Base-by-base conservation (phyloP, 1,284 basidiomycete species). In the Cryptococcus maquisensis region DNA sequence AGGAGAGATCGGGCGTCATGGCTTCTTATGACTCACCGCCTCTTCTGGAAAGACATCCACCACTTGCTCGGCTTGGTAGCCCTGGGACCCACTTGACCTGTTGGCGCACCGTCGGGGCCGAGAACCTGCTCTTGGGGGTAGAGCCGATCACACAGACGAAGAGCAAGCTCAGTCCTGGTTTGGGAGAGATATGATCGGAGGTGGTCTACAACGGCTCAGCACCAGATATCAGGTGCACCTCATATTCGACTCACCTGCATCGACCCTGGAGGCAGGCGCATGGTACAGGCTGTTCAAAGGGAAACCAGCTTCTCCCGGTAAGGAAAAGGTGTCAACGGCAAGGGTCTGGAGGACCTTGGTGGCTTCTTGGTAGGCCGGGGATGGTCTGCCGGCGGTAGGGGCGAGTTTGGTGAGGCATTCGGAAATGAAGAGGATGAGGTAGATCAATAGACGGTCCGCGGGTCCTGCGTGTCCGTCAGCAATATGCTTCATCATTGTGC, bases 31-130 rank as follows among this genome's bases (percentile, higher is more conserved):
- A 65, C 72, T 57, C 52, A 76, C 74, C 76, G 65, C 56, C 93
- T 84, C 82, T 95, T 97, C 78, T 94, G 94, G 84, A 98, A 99
- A 37, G 90, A 88, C 87, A 98, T 92, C 96, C 96, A 99, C 95
- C 95, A 99, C 78, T 98, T 98, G 82, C 88, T 96, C 1, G 96
- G 93, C 72, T 88, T 91, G 55, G 61, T 53, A 26, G 70, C 64
- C 49, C 73, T 64, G 6, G 60, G 51, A 8, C 74, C 71, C 13
- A 55, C 32, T 61, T 73, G 66, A 3, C 72, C 73, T 83, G 79
- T 94, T 81, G 66, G 86, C 83, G 72, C 64, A 12, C 73, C 73
- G 54, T 75, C 70, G 28, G 69, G 46, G n/a, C 69, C 71, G 10
- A 72, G 38, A 23, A 64, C 59, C 28, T 73, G 73, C 60, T 76